These are phyloP conservation scores for Sanghuangporus sanghuang DNA, from an alignment of 1,284 basidiomycete genomes.

Conservation along the genomic window DNA sequence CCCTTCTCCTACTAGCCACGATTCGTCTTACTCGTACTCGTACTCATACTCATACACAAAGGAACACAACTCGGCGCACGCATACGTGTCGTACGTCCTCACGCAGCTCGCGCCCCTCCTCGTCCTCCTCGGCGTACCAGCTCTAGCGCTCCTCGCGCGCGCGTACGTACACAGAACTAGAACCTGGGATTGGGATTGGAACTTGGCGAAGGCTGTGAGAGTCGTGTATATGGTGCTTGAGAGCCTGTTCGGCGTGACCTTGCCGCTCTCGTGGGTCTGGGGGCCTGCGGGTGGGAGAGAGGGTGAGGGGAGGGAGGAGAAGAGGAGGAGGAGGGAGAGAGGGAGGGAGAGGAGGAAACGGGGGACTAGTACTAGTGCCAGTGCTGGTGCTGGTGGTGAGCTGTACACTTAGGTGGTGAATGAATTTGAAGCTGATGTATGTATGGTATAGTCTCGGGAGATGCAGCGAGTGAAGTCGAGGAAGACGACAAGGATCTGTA, in stretches of 20 bases:
- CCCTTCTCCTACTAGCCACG: not conserved
- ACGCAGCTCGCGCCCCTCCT: constrained; percentile 14
- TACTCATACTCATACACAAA: no score
- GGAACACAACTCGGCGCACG: not conserved
- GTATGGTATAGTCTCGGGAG: not conserved
- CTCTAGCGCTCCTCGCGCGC: constrained; percentile 13
- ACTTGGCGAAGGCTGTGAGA: not conserved
- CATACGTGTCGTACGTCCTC: not conserved
- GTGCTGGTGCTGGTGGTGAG: constrained; percentile 30
- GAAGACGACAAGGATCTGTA: constrained; percentile 32
- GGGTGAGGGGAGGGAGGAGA: not conserved
- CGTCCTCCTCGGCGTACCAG: constrained; percentile 13
- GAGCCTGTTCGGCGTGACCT: not conserved
- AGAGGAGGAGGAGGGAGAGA: constrained; percentile 27
- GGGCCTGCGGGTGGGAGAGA: not conserved
- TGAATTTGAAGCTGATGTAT: not conserved
- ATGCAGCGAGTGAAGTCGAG: not conserved
- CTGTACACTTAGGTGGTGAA: not conserved
- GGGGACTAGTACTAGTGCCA: no score
- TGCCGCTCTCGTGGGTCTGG: constrained; percentile 10
- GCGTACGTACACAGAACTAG: no score
- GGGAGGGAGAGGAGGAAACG: constrained; percentile 20
- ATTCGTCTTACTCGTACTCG: not conserved
- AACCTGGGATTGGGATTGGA: not conserved
- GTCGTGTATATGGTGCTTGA: constrained; percentile 11